Evolutionary conservation across 305 asterid species (phyloP).

Genomic region (Salvia sclarea): DNA sequence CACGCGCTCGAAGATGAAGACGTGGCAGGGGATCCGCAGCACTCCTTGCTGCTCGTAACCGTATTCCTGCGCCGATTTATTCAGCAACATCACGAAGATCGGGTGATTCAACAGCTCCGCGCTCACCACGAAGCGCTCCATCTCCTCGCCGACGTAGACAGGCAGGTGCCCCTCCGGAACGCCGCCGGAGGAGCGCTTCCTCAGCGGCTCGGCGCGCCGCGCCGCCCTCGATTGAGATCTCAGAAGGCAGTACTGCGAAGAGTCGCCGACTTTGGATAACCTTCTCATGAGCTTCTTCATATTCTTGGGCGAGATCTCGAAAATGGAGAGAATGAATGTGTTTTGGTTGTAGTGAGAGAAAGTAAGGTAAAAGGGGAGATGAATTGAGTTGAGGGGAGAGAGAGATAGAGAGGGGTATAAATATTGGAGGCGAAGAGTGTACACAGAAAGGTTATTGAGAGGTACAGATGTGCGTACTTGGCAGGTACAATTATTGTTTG

Average conservation of each 20-base stretch:
- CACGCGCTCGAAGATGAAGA: conserved; percentile 77
- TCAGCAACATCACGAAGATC: conserved; percentile 60
- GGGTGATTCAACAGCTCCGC: conserved; percentile 86
- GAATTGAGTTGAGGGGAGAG: conserved; percentile 14
- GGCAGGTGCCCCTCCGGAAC: conserved; percentile 93
- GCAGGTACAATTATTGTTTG: conserved; percentile 71
- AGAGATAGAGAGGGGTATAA: conserved; percentile 28
- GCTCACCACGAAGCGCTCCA: conserved; percentile 88
- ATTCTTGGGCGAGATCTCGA: background rate
- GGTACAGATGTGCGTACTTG: conserved; percentile 91
- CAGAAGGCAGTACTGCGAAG: conserved; percentile 60
- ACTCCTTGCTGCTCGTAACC: conserved; percentile 89
- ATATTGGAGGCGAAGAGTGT: conserved; percentile 30
- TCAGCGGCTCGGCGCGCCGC: conserved; percentile 35
- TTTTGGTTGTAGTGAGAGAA: conserved; percentile 30
- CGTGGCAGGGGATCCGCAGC: conserved; percentile 89
- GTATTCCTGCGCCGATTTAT: conserved; percentile 85
- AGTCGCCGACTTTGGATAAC: conserved; percentile 72
- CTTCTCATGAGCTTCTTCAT: conserved; percentile 79
- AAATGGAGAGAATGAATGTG: background rate
- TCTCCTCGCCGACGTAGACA: conserved; percentile 91
- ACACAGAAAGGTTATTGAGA: conserved; percentile 45
- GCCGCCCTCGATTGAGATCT: conserved; percentile 46
- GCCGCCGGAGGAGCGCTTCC: conserved; percentile 41
- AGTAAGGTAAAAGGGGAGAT: conserved; percentile 19